Conservation (phyloP, 495 filamentous ascomycete genomes). For the Talaromyces thailandensis region DNA sequence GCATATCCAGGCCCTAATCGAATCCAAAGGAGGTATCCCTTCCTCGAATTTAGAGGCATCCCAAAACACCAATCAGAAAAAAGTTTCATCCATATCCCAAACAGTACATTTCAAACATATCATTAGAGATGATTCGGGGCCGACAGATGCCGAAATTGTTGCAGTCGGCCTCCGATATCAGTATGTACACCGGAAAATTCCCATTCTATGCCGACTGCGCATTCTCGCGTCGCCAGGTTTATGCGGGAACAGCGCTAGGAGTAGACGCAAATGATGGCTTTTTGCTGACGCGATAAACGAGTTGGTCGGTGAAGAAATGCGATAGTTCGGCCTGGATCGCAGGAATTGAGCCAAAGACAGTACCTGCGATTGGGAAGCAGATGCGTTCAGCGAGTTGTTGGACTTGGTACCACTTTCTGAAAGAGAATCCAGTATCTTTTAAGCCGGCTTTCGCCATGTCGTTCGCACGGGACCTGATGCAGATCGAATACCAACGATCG, state of each 20-base stretch:
- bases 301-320: conserved; percentile 57
- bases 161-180: neutral
- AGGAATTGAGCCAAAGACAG: conserved; percentile 53
- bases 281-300: conserved; percentile 60
- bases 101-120: neutral
- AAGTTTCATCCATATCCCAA: neutral
- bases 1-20: neutral
- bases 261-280: conserved; percentile 32
- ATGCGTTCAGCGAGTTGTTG: conserved; percentile 44
- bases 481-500: conserved; percentile 50
- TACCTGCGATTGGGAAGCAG: conserved; percentile 51
- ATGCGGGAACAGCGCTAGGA: neutral
- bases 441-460: conserved; percentile 57
- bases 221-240: neutral
- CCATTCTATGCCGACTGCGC: neutral
- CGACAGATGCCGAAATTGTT: neutral
- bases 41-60: neutral
- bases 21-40: neutral
- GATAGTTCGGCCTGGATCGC: conserved; percentile 52
- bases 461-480: conserved; percentile 42
- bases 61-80: neutral
- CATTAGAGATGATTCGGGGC: neutral
- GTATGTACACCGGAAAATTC: neutral
- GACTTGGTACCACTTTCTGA: conserved; percentile 36
- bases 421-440: conserved; percentile 50